Evolutionary conservation across 2,329 filamentous ascomycete genomes (phyloP).

Genomic region (Elsinoe arachidis): DNA sequence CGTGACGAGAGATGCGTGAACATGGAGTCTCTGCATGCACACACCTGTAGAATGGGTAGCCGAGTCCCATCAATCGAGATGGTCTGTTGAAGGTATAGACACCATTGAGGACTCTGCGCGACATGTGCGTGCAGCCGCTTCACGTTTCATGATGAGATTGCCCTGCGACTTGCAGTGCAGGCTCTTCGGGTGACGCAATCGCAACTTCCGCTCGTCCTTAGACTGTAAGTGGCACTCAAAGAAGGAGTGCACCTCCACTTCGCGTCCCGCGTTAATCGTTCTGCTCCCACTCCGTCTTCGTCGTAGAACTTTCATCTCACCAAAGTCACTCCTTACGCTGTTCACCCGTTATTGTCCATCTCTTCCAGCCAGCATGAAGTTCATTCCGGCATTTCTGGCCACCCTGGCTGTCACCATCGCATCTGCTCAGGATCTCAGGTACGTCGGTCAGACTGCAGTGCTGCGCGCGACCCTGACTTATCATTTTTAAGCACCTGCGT

Average conservation of each 20-base stretch:
- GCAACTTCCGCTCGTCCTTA: background rate
- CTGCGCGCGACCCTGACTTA: background rate
- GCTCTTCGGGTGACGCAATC: background rate
- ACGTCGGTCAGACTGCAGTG: background rate
- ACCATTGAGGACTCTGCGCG: too few species aligned
- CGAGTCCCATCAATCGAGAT: too few species aligned
- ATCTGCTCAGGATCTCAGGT: slow-evolving; percentile 6
- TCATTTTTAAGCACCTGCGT: background rate
- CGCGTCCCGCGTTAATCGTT: too few species aligned
- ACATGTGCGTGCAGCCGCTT: too few species aligned
- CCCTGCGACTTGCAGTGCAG: too few species aligned
- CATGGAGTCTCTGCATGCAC: too few species aligned
- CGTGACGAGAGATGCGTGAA: too few species aligned
- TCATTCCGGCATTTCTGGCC: background rate
- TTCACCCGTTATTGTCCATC: background rate
- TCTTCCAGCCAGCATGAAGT: background rate
- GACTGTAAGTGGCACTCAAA: too few species aligned
- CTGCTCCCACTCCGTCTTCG: background rate
- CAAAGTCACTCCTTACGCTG: slow-evolving; percentile 4
- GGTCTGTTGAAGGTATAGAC: too few species aligned
- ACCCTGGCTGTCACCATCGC: background rate
- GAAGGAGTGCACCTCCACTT: too few species aligned
- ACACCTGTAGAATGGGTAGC: too few species aligned
- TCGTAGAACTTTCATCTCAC: background rate
- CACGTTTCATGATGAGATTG: too few species aligned